Evolutionary conservation across 2,329 filamentous ascomycete genomes (phyloP), one percentile per base, ranked within the genome.

Genomic region (Arthrobotrys sinensis): DNA sequence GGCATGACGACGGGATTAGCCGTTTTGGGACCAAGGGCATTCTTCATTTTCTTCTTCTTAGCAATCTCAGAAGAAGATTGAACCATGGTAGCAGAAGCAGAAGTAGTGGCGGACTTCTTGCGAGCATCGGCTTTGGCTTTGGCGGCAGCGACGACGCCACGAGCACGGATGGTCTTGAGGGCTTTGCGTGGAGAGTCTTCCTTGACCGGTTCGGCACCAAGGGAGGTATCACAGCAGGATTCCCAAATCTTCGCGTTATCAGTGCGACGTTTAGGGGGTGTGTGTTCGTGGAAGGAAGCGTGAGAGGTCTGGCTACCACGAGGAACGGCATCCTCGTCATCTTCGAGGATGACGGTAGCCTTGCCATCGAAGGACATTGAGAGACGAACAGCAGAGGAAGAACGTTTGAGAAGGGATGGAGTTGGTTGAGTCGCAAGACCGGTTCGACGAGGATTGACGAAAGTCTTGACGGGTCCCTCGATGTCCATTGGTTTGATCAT

Each of bases 291-390:
- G 71, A 67, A 71, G 7, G 66, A 77, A 7, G 60, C 19, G 36
- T 72, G 71, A 38, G 68, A 79, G 10, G 63, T 68, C 24, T 72
- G 67, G 36, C 68, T 79, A 21, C 57, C 68, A 32, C 62, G 68
- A 21, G 57, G 75, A 45, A 68, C 3, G 3, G 53, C 24, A 53
- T 73, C 62, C 16, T 70, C 67, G 12, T 68, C 67, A 40, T 81
- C 79, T 14, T 81, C 80, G 34, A 82, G 78, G 12, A 82, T 80
- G 38, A 82, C 65, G 4, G 80, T 80, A 32, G 81, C 81, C 60
- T 82, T 82, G 14, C 81, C 81, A 11, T 82, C 81, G 3, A 82
- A 75, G 6, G 80, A 80, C 24, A 81, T 82, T 0, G 81, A 81
- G 4, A 82, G 78, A 38, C 81, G 80, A 38, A 82, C 71, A 4